Base-by-base conservation (phyloP, 176 grass and related monocot species). In the Stipa capillata region DNA sequence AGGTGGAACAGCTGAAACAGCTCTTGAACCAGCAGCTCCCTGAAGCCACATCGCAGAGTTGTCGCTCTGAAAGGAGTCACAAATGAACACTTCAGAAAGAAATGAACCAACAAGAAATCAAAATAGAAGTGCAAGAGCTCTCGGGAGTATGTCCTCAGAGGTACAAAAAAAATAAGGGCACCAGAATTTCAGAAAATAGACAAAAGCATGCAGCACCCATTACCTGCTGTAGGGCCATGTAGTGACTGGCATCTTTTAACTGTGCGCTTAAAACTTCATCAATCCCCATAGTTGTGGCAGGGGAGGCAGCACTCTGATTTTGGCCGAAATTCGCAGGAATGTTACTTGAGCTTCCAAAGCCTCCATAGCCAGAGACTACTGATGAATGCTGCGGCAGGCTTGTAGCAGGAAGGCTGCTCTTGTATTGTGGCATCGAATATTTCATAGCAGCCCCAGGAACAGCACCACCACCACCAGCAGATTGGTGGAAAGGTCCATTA, bases 211-310 rank as follows among this genome's bases (percentile, higher is more conserved):
- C 24, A 23, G 12, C 18, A 49, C 13, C 41, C 11, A 14, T 76
- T 88, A 94, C 96, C 96, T 99, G 96, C 41, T 99, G 96, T 61
- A 93, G 81, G 28, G 92, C 72, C 42, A 83, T 92, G 73, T 99
- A 95, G 37, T 89, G 90, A 60, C 57, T 91, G 21, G 80, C 83
- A 77, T 99, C 96, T 83, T 93, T 99, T 58, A 93, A 93, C 75
- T 95, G 96, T 21, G 84, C 69, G 74, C 86, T 85, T 61, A 99
- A 56, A 76, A 88, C 83, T 69, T 99, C 96, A 62, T 99, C 90
- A 67, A 95, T 93, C 47, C 90, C 88, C 51, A 91, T 78, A 18
- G 90, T 79, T 24, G 92, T 72, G 51, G 90, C 53, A 12, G 72
- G 77, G 8, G 92, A 91, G 29, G 87, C 20, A 11, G 74, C 86